Conservation (phyloP, 1,139 yeast species). For the Lodderomyces metapsilosis region DNA sequence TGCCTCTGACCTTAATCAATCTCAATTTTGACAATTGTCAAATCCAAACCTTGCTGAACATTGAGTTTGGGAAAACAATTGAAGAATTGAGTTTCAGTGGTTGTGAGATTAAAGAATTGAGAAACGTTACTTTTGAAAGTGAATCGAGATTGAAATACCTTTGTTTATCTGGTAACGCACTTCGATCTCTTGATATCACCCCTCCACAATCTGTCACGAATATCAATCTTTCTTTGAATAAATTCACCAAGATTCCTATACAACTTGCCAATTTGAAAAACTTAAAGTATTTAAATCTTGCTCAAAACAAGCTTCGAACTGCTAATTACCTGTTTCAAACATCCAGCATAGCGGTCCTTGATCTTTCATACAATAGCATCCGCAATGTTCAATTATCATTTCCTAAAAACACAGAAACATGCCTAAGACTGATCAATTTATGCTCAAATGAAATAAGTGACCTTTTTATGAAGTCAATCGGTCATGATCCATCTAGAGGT, state of each 20-base stretch:
- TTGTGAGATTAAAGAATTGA: slow-evolving; percentile 17
- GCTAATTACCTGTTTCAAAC: slow-evolving; percentile 11
- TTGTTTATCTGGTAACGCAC: slow-evolving; percentile 17
- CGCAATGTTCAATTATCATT: slow-evolving; percentile 12
- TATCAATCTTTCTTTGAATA: slow-evolving; percentile 14
- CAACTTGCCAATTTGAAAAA: slow-evolving; percentile 10
- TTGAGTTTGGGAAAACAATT: slow-evolving; percentile 16
- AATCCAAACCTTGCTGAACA: slow-evolving; percentile 13
- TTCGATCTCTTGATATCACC: slow-evolving; percentile 9
- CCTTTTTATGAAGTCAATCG: slow-evolving; percentile 16
- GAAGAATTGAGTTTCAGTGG: slow-evolving; percentile 23
- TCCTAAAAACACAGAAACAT: slow-evolving; percentile 14
- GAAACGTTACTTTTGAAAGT: slow-evolving; percentile 16
- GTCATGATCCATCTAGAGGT: slow-evolving; percentile 13
- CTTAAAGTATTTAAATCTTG: slow-evolving; percentile 15
- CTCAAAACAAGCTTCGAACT: slow-evolving; percentile 15
- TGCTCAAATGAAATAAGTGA: slow-evolving; percentile 18
- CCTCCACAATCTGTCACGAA: slow-evolving; percentile 14
- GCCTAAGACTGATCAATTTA: slow-evolving; percentile 18
- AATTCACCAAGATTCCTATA: slow-evolving; percentile 12
- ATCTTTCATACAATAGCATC: slow-evolving; percentile 19
- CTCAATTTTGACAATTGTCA: slow-evolving; percentile 24
- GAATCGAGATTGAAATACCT: slow-evolving; percentile 14
- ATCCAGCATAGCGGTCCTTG: slow-evolving; percentile 13
- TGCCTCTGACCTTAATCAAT: slow-evolving; percentile 17